Percentiles rank a stretch among this genome's conserved stretches.
These are phyloP conservation scores for Penicillium sp. DNA, from an alignment of 2,329 filamentous ascomycete genomes.

Conservation along the genomic window DNA sequence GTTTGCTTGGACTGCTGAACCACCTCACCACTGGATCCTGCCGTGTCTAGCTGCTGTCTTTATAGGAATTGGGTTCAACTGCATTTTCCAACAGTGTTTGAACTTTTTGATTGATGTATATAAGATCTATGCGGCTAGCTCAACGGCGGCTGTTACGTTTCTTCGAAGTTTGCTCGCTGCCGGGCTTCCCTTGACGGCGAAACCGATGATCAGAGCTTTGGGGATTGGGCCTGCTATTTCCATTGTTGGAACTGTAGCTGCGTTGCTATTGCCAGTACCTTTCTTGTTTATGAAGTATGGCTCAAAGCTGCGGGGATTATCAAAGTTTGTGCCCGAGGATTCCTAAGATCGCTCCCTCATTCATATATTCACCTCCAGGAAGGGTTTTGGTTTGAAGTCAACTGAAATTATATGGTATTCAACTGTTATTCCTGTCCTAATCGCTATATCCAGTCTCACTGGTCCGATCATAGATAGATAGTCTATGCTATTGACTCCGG, in stretches of 20 bases:
- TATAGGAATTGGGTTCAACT: conserved; percentile 48
- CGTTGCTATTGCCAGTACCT: conserved; percentile 43
- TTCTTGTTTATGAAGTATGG: conserved; percentile 47
- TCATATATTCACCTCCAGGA: background rate
- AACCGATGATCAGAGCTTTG: conserved; percentile 42
- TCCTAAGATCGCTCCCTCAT: background rate
- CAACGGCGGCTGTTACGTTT: conserved; percentile 46
- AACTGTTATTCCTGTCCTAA: background rate
- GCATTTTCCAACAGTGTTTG: conserved; percentile 48
- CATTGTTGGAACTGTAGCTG: conserved; percentile 43
- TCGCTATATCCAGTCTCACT: too few relatives aligned
- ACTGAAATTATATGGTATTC: background rate
- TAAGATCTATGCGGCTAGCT: conserved; percentile 42
- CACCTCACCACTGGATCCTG: conserved; percentile 15
- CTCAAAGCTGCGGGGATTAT: conserved; percentile 40
- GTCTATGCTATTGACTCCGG: background rate
- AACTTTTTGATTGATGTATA: conserved; percentile 48
- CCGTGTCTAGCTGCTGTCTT: conserved; percentile 27
- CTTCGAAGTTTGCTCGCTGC: conserved; percentile 43
- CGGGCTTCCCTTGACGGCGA: conserved; percentile 36
- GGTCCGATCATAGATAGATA: background rate
- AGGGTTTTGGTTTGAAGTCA: too few relatives aligned
- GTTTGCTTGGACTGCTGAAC: conserved; percentile 43
- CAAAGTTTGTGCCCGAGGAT: conserved; percentile 37
- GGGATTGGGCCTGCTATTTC: conserved; percentile 44